Conservation (phyloP, 495 filamentous ascomycete genomes). For the Pyrenopolyporus hunteri region DNA sequence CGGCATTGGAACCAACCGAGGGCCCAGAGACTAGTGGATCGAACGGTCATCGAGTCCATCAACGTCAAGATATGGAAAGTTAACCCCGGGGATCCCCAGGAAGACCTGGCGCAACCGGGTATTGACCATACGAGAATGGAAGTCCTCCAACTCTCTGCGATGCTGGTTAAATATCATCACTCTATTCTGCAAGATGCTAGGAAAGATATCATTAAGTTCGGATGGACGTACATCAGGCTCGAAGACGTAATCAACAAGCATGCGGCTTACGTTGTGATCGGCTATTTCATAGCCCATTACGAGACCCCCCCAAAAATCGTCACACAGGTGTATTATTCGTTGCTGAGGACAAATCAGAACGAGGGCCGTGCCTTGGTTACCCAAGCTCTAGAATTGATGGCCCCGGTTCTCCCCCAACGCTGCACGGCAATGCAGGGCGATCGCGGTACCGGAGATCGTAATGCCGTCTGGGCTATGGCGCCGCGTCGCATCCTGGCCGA, state of each 20-base stretch:
- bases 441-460: constrained; percentile 49
- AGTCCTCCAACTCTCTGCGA: constrained; percentile 87
- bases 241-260: constrained; percentile 99
- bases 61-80: constrained; percentile 94
- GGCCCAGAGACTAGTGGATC: constrained; percentile 80
- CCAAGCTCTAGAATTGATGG: constrained; percentile 91
- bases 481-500: constrained; percentile 90
- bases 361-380: constrained; percentile 92
- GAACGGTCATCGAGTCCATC: constrained; percentile 85
- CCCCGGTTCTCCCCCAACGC: constrained; percentile 87
- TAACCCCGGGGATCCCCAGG: constrained; percentile 78
- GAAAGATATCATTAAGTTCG: constrained; percentile 98
- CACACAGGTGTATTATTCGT: constrained; percentile 87
- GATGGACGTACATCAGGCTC: constrained; percentile 96
- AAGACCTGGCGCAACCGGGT: constrained; percentile 83
- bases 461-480: constrained; percentile 82
- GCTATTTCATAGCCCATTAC: constrained; percentile 96
- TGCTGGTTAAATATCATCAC: constrained; percentile 93
- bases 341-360: constrained; percentile 90
- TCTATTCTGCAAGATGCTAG: constrained; percentile 83
- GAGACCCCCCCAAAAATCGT: constrained; percentile 97
- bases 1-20: constrained; percentile 64
- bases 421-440: constrained; percentile 47
- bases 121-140: constrained; percentile 98
- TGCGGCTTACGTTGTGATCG: constrained; percentile 94